Conservation (phyloP, 179 eudicot genomes). For the Vitellaria paradoxa region DNA sequence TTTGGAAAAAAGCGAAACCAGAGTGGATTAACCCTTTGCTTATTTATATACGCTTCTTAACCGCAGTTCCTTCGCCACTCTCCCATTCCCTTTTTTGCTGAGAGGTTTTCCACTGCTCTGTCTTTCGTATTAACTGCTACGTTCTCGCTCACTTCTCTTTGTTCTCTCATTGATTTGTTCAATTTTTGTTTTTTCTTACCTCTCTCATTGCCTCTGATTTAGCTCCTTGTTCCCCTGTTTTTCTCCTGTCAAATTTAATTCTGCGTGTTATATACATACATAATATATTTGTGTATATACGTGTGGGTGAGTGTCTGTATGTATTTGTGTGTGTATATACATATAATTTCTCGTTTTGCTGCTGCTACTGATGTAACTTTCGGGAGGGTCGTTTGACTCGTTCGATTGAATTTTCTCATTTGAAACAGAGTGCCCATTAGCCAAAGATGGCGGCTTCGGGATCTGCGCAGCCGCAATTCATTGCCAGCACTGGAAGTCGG, state of each 20-base stretch:
- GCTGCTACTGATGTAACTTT: background rate
- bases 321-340: background rate
- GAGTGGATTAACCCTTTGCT: too few species aligned
- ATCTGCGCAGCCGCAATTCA: slow-evolving; percentile 65
- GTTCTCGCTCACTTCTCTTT: background rate
- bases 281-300: too few species aligned
- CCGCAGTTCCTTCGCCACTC: too few species aligned
- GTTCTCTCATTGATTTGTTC: background rate
- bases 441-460: slow-evolving; percentile 34
- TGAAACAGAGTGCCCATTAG: slow-evolving; percentile 16
- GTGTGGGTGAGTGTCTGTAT: too few species aligned
- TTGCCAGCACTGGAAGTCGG: slow-evolving; percentile 41
- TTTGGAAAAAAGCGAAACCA: too few species aligned
- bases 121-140: background rate
- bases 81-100: too few species aligned
- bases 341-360: background rate
- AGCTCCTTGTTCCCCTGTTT: background rate
- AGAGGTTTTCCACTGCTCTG: background rate
- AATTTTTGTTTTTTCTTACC: background rate
- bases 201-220: background rate
- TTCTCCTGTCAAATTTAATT: background rate
- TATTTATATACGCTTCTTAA: too few species aligned
- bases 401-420: background rate
- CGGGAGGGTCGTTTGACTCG: too few species aligned
- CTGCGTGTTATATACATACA: too few species aligned